Evolutionary conservation across 192 early-diverging fungal species (phyloP).

Genomic region (Gryganskiella cystojenkinii): DNA sequence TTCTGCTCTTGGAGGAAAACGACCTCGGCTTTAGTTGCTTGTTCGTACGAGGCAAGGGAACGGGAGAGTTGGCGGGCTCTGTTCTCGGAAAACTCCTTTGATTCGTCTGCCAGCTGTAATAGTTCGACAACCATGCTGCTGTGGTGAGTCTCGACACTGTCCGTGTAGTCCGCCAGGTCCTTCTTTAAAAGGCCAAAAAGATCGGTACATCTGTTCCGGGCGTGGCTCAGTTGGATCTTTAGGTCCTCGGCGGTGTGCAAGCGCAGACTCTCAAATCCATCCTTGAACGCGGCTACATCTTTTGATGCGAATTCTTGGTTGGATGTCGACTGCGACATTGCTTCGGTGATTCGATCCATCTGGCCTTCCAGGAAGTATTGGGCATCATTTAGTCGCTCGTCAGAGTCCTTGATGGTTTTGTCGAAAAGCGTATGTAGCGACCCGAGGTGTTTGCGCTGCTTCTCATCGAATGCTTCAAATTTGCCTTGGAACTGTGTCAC

Average conservation of each 20-base stretch:
- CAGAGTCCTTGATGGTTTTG: slow-evolving; percentile 22
- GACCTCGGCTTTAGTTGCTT: slow-evolving; percentile 26
- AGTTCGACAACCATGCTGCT: neutral
- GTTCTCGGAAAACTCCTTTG: slow-evolving; percentile 23
- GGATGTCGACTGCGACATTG: slow-evolving; percentile 4
- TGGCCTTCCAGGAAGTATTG: slow-evolving; percentile 9
- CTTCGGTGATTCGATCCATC: slow-evolving; percentile 14
- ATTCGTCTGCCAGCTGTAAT: slow-evolving; percentile 20
- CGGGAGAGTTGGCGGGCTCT: slow-evolving; percentile 10
- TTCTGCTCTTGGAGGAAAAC: slow-evolving; percentile 28
- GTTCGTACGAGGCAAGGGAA: slow-evolving; percentile 16
- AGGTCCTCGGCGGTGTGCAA: slow-evolving; percentile 25
- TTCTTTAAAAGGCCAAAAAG: slow-evolving; percentile 26
- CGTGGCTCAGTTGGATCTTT: slow-evolving; percentile 17
- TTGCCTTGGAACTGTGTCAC: slow-evolving; percentile 18
- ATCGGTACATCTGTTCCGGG: slow-evolving; percentile 21
- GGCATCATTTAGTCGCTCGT: neutral
- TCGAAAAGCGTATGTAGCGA: slow-evolving; percentile 9
- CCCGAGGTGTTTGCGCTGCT: slow-evolving; percentile 14
- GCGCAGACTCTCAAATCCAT: slow-evolving; percentile 34
- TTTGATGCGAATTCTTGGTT: slow-evolving; percentile 15
- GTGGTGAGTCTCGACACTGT: slow-evolving; percentile 18
- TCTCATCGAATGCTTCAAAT: slow-evolving; percentile 11
- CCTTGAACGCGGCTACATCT: slow-evolving; percentile 20
- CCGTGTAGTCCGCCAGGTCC: slow-evolving; percentile 9